Conservation (phyloP, 2,329 filamentous ascomycete species). For the Sclerotinia nivalis region DNA sequence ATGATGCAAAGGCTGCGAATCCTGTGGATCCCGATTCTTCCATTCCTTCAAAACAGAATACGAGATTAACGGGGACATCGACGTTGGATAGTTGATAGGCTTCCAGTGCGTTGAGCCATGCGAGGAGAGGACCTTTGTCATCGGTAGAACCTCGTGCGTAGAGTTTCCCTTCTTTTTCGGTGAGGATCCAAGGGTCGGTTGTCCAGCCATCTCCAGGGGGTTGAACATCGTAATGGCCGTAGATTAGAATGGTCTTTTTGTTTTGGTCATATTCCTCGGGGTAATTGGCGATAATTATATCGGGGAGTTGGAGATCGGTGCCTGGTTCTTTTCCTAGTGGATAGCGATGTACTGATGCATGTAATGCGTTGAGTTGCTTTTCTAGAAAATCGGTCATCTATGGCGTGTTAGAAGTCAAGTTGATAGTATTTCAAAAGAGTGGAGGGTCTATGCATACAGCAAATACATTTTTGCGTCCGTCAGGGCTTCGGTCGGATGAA, state of each 20-base stretch:
- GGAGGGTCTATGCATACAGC: background rate
- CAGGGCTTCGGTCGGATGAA: background rate
- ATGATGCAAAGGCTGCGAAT: background rate
- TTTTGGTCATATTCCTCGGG: background rate
- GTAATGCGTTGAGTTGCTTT: background rate
- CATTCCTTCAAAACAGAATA: conserved; percentile 24
- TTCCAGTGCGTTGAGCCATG: conserved; percentile 18
- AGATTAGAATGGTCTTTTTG: conserved; percentile 20
- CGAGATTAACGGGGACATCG: conserved; percentile 6
- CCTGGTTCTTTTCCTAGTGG: background rate
- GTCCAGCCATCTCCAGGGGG: conserved; percentile 10
- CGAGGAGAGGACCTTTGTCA: conserved; percentile 18
- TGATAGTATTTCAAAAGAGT: background rate
- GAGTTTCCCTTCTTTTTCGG: conserved; percentile 10
- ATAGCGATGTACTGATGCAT: background rate
- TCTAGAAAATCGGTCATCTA: conserved; percentile 10
- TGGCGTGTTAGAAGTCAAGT: background rate
- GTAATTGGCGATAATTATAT: conserved; percentile 11
- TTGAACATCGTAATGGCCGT: conserved; percentile 23
- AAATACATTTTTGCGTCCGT: background rate
- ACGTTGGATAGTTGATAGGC: conserved; percentile 5
- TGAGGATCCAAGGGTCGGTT: conserved; percentile 7
- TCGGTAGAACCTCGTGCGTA: conserved; percentile 17
- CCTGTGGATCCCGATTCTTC: conserved; percentile 17
- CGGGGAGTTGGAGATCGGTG: conserved; percentile 1